Evolutionary conservation across 345 rosid species (phyloP).

Genomic region (Angophora floribunda): DNA sequence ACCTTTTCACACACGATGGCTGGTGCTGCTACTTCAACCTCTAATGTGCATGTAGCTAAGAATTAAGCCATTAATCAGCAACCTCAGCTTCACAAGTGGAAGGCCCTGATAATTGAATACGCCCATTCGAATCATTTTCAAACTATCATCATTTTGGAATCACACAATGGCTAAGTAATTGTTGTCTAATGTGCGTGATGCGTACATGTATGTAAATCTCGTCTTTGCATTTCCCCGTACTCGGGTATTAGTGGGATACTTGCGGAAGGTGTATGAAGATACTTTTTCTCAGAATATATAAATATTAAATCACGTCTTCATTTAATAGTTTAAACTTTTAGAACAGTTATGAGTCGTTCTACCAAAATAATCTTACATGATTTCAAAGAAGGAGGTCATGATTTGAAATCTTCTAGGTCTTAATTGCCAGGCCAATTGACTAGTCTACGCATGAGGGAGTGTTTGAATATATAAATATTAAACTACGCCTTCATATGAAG

Average conservation of each 20-base stretch:
- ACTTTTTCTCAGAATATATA: too few species aligned
- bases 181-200: neutral
- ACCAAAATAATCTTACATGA: too few species aligned
- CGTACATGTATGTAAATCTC: neutral
- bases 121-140: neutral
- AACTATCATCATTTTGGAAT: neutral
- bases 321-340: too few species aligned
- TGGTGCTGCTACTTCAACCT: neutral
- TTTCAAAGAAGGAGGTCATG: too few species aligned
- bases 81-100: neutral
- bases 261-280: neutral
- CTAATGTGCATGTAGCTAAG: neutral
- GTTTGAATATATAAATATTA: too few species aligned
- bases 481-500: too few species aligned
- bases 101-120: neutral
- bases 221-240: neutral
- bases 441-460: too few species aligned
- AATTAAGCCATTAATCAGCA: neutral
- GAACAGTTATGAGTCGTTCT: too few species aligned
- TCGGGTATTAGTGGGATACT: neutral
- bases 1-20: neutral
- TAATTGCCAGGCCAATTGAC: too few species aligned
- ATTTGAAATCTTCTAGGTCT: too few species aligned
- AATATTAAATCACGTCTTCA: too few species aligned
- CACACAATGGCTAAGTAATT: neutral